Base-by-base conservation (phyloP, 805 yeast genomes). In the Metschnikowia cerradonensis region DNA sequence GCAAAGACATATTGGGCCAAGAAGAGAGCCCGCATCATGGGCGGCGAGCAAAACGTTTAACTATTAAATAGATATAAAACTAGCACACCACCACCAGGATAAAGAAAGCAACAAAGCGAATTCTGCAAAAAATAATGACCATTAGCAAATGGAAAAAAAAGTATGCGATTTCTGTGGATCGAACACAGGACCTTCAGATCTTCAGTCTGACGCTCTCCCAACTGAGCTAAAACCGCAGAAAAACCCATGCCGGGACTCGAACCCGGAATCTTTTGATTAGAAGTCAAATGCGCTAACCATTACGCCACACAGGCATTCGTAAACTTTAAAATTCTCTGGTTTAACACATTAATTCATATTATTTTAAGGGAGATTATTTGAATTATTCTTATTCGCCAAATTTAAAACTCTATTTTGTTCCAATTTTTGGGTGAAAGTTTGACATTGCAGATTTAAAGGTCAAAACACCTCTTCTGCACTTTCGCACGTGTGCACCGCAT, bases 1-100 rank as follows among this genome's bases (percentile, higher is more conserved):
- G 89, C 87, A n/a, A 57, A 61, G 15, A 60, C 60, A 4, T 86
- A 80, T 60, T 84, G 89, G 88, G 70, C 70, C 67, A 66, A 6
- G 62, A 60, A 47, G 62, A 68, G 41, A 41, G 55, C 51, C 10
- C 48, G 55, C 11, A 43, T 45, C 3, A 47, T 52, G 52, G 55
- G 45, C 20, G 17, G 40, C 23, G 40, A 42, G 6, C 19, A 20
- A 13, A 40, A 23, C 17, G n/a, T 26, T 36, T 26, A 45, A 20
- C 15, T 3, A 33, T 14, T 36, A 26, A 14, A 31, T 36, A 26
- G 42, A 35, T 15, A n/a, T 34, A 19, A 30, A 46, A 41, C 10
- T 23, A 34, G 6, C 11, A 23, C 30, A 23, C 30, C 30, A 23
- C 11, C 30, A 23, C 30, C 30, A 23, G 7, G 30, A 23, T 23